Evolutionary conservation across 805 yeast species (phyloP).

Genomic region (Candida multigemmis): DNA sequence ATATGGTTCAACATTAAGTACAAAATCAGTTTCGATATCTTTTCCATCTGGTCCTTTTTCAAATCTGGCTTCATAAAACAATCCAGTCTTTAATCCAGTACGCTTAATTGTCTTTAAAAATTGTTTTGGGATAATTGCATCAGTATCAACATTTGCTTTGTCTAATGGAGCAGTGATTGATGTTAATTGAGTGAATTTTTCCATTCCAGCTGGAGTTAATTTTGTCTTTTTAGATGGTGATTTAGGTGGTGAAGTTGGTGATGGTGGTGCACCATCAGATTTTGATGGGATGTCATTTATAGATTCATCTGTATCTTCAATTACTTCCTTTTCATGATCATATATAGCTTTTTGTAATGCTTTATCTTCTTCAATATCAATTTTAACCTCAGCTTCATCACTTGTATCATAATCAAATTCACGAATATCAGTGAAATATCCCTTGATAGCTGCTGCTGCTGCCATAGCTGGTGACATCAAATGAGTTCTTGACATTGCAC

Average conservation of each 20-base stretch:
- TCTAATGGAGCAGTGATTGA: slow-evolving; percentile 93
- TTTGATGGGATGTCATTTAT: no score
- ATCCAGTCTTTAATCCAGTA: slow-evolving; percentile 83
- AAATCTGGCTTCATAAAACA: slow-evolving; percentile 88
- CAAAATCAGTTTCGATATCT: slow-evolving; percentile 80
- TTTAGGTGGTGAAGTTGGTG: no score
- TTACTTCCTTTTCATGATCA: slow-evolving; percentile 58
- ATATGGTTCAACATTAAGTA: slow-evolving; percentile 79
- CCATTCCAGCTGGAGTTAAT: slow-evolving; percentile 45
- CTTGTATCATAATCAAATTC: slow-evolving; percentile 54
- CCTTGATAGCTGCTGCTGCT: slow-evolving; percentile 93
- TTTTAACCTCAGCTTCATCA: slow-evolving; percentile 51
- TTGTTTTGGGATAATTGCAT: slow-evolving; percentile 98
- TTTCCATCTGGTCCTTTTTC: slow-evolving; percentile 56
- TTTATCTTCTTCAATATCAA: slow-evolving; percentile 41
- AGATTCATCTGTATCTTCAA: slow-evolving; percentile 39
- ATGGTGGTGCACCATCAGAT: no score
- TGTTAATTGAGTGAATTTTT: slow-evolving; percentile 62
- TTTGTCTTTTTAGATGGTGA: no score
- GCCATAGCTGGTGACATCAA: slow-evolving; percentile 99
- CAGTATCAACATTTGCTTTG: slow-evolving; percentile 94
- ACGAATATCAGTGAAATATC: slow-evolving; percentile 87
- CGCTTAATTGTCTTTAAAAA: slow-evolving; percentile 96
- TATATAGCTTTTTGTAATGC: slow-evolving; percentile 62
- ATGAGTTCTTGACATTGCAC: slow-evolving; percentile 92